phyloP scores from a whole-genome alignment of 768 basidiomycete genomes.

The Amanita pallidorosea region DNA sequence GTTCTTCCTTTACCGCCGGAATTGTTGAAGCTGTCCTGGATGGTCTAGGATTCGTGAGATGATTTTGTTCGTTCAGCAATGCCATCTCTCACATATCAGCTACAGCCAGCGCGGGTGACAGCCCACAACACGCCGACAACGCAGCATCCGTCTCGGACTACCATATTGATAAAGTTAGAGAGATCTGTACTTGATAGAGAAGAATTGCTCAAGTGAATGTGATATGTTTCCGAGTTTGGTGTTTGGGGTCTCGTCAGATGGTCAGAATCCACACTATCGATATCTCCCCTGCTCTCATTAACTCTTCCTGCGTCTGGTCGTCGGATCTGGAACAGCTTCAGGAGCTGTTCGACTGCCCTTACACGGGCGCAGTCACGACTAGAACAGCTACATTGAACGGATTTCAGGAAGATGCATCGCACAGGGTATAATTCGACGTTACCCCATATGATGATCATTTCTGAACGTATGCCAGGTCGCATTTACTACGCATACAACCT shows the following conservation, averaged over 20 bases:
- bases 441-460: conserved; percentile 1
- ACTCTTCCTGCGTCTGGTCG: conserved; percentile 78
- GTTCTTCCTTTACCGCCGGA: conserved; percentile 96
- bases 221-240: conserved; percentile 6
- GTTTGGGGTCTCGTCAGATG: conserved; percentile 20
- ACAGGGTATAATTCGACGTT: conserved; percentile 38
- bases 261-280: conserved; percentile 44
- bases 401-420: conserved; percentile 51
- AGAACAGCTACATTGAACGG: conserved; percentile 66
- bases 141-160: conserved; percentile 74
- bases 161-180: conserved; percentile 97
- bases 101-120: conserved; percentile 90
- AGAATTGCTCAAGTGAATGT: conserved; percentile 71
- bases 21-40: conserved; percentile 96
- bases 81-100: conserved; percentile 4
- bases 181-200: conserved; percentile 89
- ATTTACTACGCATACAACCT: conserved; percentile 35
- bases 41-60: conserved; percentile 86
- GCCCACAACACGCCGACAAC: conserved; percentile 86
- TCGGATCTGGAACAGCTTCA: conserved; percentile 54
- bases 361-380: conserved; percentile 74
- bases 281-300: conserved; percentile 58
- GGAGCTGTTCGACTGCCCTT: conserved; percentile 51
- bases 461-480: conserved; percentile 35
- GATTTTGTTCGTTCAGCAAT: neutral